These are phyloP conservation scores for Trichoderma semiorbis DNA, from an alignment of 2,329 filamentous ascomycete species.

Conservation along the genomic window DNA sequence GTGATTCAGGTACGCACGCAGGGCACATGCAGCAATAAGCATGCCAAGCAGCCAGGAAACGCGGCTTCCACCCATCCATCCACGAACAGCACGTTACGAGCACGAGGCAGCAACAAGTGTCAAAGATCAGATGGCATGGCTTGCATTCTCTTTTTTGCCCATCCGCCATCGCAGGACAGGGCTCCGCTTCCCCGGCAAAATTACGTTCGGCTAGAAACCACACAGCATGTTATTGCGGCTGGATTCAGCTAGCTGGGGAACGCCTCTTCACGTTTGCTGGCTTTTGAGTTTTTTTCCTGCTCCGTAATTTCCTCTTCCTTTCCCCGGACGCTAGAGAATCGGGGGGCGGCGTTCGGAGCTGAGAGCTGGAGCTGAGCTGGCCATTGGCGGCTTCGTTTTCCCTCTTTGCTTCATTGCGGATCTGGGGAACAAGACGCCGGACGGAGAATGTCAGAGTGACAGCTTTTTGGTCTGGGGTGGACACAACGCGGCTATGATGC, in stretches of 20 bases:
- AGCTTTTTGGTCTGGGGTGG: neutral
- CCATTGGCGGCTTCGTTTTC: neutral
- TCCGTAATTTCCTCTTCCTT: neutral
- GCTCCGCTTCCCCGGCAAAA: constrained; percentile 10
- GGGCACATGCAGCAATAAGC: neutral
- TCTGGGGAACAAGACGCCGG: neutral
- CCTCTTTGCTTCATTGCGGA: neutral
- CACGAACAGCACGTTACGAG: neutral
- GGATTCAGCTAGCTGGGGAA: neutral
- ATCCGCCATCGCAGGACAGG: too few species aligned
- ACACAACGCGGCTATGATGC: neutral
- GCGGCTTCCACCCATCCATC: neutral
- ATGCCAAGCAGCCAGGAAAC: neutral
- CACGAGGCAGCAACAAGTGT: neutral
- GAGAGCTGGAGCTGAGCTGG: neutral
- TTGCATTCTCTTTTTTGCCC: neutral
- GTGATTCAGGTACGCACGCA: neutral
- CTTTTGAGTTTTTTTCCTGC: neutral
- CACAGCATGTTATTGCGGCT: neutral
- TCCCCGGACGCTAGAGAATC: neutral
- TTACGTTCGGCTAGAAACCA: neutral
- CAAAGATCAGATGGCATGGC: neutral
- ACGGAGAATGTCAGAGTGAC: neutral
- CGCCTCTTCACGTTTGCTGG: neutral
- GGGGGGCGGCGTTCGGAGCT: neutral